phyloP scores from a whole-genome alignment of 2,329 filamentous ascomycete species.

The Fusarium siculi region DNA sequence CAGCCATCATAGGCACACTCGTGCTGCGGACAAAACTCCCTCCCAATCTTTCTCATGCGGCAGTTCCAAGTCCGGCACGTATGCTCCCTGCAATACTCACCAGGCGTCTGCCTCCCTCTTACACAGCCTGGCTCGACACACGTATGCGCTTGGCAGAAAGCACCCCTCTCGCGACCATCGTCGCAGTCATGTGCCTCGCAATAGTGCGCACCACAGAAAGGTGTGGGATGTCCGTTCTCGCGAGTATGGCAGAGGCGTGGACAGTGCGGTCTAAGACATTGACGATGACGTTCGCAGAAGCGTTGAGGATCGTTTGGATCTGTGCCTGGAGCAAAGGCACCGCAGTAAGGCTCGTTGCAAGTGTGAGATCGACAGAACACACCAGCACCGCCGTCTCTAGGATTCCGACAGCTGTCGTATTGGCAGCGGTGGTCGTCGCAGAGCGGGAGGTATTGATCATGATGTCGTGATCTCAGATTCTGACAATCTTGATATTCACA shows the following conservation, averaged over 20 bases:
- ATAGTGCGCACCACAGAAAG: constrained; percentile 46
- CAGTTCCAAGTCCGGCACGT: constrained; percentile 41
- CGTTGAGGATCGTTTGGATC: constrained; percentile 26
- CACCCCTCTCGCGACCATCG: constrained; percentile 31
- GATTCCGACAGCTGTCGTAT: constrained; percentile 34
- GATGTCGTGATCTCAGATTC: constrained; percentile 28
- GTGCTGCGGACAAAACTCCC: constrained; percentile 41
- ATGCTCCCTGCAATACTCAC: constrained; percentile 43
- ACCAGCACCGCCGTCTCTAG: constrained; percentile 24
- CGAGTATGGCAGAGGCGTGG: constrained; percentile 42
- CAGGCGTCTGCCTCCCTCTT: constrained; percentile 17
- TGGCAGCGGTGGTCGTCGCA: constrained; percentile 47
- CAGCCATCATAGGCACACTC: constrained; percentile 44
- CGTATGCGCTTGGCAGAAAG: constrained; percentile 43
- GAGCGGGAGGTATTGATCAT: constrained; percentile 37
- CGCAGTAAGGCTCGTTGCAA: constrained; percentile 41
- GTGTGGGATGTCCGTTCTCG: constrained; percentile 39
- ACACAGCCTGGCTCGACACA: constrained; percentile 43
- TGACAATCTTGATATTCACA: constrained; percentile 41
- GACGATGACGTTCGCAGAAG: constrained; percentile 47
- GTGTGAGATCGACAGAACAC: constrained; percentile 44
- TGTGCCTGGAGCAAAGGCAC: constrained; percentile 34
- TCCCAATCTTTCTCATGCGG: constrained; percentile 29
- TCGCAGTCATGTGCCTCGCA: constrained; percentile 44
- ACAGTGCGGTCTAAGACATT: constrained; percentile 40